phyloP scores from a whole-genome alignment of 1,284 basidiomycete species.

The Athelia psychrophila region DNA sequence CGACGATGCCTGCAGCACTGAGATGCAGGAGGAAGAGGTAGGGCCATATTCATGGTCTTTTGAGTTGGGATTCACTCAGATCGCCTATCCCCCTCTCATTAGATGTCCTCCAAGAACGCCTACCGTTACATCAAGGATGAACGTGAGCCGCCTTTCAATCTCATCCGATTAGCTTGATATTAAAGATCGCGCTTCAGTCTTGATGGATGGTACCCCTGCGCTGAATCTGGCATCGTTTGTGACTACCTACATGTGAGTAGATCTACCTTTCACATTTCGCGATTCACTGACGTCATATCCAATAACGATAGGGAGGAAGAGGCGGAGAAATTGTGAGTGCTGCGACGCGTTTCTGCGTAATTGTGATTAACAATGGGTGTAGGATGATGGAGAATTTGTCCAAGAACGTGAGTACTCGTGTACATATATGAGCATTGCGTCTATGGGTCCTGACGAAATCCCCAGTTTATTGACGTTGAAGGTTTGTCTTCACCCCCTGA shows the following conservation, averaged over 20 bases:
- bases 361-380: neutral
- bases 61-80: neutral
- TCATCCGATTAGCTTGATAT: neutral
- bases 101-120: neutral
- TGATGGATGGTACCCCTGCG: slow-evolving; percentile 65
- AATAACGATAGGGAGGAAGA: neutral
- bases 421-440: neutral
- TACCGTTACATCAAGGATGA: slow-evolving; percentile 1
- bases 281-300: neutral
- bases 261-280: neutral
- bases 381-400: slow-evolving; percentile 1
- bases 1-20: neutral
- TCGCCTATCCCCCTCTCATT: neutral
- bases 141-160: neutral
- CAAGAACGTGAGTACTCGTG: neutral
- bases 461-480: neutral
- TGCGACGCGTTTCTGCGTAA: neutral
- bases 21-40: neutral
- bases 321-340: neutral
- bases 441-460: neutral
- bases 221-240: slow-evolving; percentile 84
- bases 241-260: slow-evolving; percentile 57
- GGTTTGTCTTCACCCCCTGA: neutral
- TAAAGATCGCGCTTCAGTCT: neutral
- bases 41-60: neutral